Evolutionary conservation across 140 eudicot species (phyloP), one percentile per base, ranked within the genome.

Genomic region (Ambrosia hybrid): DNA sequence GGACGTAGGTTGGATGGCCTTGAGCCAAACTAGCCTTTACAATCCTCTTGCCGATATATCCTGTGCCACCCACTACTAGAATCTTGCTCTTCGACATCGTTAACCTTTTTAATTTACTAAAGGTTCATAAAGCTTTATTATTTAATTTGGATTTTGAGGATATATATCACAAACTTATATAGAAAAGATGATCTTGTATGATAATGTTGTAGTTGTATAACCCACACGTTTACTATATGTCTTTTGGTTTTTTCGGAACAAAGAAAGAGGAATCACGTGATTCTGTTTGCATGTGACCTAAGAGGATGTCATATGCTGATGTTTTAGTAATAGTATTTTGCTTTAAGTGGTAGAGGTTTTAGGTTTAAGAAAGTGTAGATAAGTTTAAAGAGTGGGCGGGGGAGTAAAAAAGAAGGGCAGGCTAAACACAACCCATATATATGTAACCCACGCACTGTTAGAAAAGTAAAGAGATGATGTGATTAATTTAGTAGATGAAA

Each of bases 1-100:
- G 71, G 53, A 88, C 76, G 33, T 80, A 85, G 2, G 95, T 88
- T 3, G 79, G 68, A 56, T 88, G 86, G 2, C 88, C 90, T 64
- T 84, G 83, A 60, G 76, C 81, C 74, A 87, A 75, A 73, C 91
- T 80, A 74, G 88, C 90, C 62, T 76, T 83, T 4, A 85, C 91
- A 34, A 85, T 71, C 51, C 86, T 75, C 78, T 75, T 82, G 14
- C 90, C 90, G 17, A 85, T 4, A 51, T 82, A 82, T 4, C 90
- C 90, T 10, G 90, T 85, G 11, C 83, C 90, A 48, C 90, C 90
- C 46, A 85, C 90, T 9, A 85, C 85, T 4, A 85, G 62, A 71
- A 85, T 80, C 74, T 79, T 83, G 78, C 84, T 70, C 52, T 78
- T 82, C 14, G 38, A 58, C 83, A 64, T 39, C 39, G 7, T 64